Evolutionary conservation across 768 basidiomycete genomes (phyloP).

Genomic region (Podaxis pistillaris): DNA sequence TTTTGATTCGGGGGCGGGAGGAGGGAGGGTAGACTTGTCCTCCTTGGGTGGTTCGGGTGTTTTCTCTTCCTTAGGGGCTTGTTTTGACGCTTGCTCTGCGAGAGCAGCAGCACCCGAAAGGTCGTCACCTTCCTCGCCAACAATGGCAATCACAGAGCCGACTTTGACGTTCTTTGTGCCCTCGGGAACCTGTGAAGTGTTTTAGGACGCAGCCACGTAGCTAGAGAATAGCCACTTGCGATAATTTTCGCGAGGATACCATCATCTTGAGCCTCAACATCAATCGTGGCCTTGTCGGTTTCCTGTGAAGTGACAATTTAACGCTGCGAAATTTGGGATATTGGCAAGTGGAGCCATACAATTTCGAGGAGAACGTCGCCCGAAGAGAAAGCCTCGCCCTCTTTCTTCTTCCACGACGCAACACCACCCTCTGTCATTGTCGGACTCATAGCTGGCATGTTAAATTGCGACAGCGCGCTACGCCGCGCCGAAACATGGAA

Average conservation of each 20-base stretch:
- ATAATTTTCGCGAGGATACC: constrained; percentile 97
- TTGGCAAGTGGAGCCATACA: constrained; percentile 42
- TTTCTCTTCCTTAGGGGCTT: constrained; percentile 31
- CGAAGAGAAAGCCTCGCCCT: constrained; percentile 84
- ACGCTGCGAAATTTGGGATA: constrained; percentile 3
- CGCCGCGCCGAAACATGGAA: constrained; percentile 80
- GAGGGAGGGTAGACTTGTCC: constrained; percentile 30
- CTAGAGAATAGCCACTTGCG: constrained; percentile 43
- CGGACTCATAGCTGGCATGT: constrained; percentile 99
- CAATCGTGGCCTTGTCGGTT: constrained; percentile 99
- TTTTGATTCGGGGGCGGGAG: constrained; percentile 25
- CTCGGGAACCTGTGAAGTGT: constrained; percentile 57
- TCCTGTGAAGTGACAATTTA: constrained; percentile 54
- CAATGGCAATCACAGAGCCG: constrained; percentile 85
- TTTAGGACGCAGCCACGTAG: background rate
- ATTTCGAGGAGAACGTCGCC: constrained; percentile 98
- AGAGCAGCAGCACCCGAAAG: constrained; percentile 76
- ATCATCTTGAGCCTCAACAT: constrained; percentile 98
- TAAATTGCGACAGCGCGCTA: constrained; percentile 81
- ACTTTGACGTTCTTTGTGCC: constrained; percentile 87
- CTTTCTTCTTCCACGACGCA: constrained; percentile 95
- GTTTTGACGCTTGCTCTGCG: constrained; percentile 58
- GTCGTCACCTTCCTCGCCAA: constrained; percentile 96
- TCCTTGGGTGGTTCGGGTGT: constrained; percentile 41
- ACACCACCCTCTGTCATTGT: constrained; percentile 99